Conservation (phyloP, 2,329 filamentous ascomycete species). For the Fusarium stilboides region DNA sequence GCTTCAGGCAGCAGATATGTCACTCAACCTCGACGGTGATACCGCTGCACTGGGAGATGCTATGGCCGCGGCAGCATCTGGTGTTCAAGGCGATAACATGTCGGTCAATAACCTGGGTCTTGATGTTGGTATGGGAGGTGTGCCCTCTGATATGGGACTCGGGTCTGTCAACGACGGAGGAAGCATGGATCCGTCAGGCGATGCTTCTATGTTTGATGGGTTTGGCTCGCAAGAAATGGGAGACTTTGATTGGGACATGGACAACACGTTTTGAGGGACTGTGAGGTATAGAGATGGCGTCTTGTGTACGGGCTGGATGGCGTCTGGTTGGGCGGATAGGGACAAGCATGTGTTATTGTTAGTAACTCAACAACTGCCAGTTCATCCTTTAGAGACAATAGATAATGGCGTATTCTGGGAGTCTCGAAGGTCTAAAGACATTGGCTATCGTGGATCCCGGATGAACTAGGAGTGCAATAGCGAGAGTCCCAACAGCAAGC, state of each 20-base stretch:
- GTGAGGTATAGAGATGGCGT: not conserved
- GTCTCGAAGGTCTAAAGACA: not conserved
- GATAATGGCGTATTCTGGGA: not conserved
- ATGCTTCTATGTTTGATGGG: constrained; percentile 58
- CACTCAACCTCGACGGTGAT: constrained; percentile 58
- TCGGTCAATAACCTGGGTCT: constrained; percentile 61
- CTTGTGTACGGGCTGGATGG: constrained; percentile 3
- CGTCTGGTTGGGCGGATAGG: constrained; percentile 16
- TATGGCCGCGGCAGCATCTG: constrained; percentile 61
- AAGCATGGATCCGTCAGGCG: constrained; percentile 53
- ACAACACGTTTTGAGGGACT: constrained; percentile 12
- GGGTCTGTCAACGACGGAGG: constrained; percentile 55
- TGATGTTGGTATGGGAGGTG: constrained; percentile 62
- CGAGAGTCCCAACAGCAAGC: not conserved
- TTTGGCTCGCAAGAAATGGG: constrained; percentile 60
- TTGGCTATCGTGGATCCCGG: too few species aligned
- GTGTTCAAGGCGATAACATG: constrained; percentile 58
- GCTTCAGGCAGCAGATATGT: constrained; percentile 60
- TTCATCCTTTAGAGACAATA: not conserved
- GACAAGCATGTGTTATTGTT: constrained; percentile 2
- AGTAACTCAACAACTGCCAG: not conserved
- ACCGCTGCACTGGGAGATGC: constrained; percentile 58
- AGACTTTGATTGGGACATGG: constrained; percentile 35
- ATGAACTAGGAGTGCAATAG: not conserved
- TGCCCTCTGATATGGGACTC: constrained; percentile 57